Evolutionary conservation across 768 basidiomycete genomes (phyloP).

Genomic region (Coprinellus aureogranulatus): DNA sequence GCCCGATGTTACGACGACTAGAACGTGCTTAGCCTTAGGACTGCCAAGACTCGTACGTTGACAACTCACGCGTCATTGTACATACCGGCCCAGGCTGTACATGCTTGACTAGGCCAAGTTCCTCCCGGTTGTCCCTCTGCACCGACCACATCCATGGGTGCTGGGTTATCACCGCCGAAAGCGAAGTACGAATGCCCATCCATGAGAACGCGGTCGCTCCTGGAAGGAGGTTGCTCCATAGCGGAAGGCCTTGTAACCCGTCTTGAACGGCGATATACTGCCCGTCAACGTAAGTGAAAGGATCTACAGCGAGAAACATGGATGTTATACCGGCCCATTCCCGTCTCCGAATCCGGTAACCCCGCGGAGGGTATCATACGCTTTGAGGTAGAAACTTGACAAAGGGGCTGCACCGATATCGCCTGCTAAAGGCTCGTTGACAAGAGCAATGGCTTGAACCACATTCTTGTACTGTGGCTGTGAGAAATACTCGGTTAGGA

Average conservation of each 20-base stretch:
- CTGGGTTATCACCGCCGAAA: conserved; percentile 43
- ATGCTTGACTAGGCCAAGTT: conserved; percentile 49
- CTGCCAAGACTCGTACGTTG: no score
- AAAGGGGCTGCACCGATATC: conserved; percentile 55
- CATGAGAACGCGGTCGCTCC: conserved; percentile 62
- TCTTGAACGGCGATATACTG: conserved; percentile 53
- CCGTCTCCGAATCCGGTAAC: conserved; percentile 76
- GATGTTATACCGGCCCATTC: conserved; percentile 43
- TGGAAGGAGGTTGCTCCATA: conserved; percentile 49
- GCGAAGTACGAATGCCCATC: conserved; percentile 73
- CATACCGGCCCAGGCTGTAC: conserved; percentile 54
- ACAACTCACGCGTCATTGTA: conserved; percentile 45
- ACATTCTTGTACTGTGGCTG: conserved; percentile 57
- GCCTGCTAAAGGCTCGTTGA: conserved; percentile 53
- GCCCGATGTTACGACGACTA: conserved; percentile 55
- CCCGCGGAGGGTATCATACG: conserved; percentile 59
- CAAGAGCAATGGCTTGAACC: conserved; percentile 57
- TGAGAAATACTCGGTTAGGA: conserved; percentile 76
- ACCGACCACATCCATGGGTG: conserved; percentile 31
- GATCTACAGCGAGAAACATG: neutral
- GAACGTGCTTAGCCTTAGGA: conserved; percentile 19
- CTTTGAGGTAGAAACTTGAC: conserved; percentile 56
- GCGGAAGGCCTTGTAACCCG: conserved; percentile 39
- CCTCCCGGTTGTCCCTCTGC: conserved; percentile 37
- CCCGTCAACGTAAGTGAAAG: neutral